Percentiles rank a stretch among this genome's conserved stretches.
phyloP scores from a whole-genome alignment of 305 asterid species.

The Fraxinus paxiana region DNA sequence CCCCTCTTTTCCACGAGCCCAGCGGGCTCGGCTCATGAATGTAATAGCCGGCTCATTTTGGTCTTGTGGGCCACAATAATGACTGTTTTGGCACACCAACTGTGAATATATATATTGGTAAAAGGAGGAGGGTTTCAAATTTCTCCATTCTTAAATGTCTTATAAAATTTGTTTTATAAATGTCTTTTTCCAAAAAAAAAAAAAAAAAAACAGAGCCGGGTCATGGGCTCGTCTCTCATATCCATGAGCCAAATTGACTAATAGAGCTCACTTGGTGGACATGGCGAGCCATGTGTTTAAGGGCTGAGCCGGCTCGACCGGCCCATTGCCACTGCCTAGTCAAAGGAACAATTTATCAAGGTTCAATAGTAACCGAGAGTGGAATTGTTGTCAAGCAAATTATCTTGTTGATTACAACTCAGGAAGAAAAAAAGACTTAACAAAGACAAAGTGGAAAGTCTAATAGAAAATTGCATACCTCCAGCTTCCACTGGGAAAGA shows the following conservation, averaged over 20 bases:
- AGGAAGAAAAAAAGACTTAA: neutral
- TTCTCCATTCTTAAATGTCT: neutral
- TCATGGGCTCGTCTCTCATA: neutral
- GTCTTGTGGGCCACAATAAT: neutral
- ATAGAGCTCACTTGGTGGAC: neutral
- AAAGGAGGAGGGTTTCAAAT: neutral
- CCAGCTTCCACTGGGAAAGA: constrained; percentile 52
- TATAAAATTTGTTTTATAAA: neutral
- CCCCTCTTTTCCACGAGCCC: neutral
- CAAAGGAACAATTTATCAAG: neutral
- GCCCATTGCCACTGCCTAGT: neutral
- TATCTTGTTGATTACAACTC: neutral
- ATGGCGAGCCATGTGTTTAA: too few species aligned
- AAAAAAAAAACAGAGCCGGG: neutral
- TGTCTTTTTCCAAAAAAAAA: neutral
- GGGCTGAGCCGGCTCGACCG: too few species aligned
- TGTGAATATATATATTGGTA: neutral
- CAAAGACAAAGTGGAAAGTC: neutral
- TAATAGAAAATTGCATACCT: constrained; percentile 37
- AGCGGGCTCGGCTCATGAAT: neutral
- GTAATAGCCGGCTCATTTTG: neutral
- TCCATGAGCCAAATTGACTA: neutral
- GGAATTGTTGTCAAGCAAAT: neutral
- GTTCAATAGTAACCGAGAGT: neutral
- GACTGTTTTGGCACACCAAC: neutral